Conservation (phyloP, 179 eudicot species). For the Beta lomatogona region DNA sequence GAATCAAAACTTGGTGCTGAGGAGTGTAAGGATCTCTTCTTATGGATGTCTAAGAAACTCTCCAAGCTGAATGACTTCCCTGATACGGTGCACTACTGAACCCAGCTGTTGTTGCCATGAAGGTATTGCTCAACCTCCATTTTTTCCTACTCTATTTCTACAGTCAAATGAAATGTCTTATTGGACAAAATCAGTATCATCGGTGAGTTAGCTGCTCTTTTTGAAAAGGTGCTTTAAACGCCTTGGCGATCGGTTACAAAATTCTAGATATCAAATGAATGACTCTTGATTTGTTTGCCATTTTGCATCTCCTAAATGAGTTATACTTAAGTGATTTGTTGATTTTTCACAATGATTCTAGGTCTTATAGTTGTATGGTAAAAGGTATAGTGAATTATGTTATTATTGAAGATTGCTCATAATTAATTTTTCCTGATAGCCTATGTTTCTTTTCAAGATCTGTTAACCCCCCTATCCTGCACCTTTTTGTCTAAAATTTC, state of each 20-base stretch:
- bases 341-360: too few species aligned
- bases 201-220: slow-evolving; percentile 47
- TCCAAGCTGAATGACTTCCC: too few species aligned
- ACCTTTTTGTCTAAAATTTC: too few species aligned
- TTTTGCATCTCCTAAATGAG: neutral
- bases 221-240: slow-evolving; percentile 84
- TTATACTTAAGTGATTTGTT: too few species aligned
- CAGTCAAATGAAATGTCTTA: neutral
- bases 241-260: slow-evolving; percentile 85
- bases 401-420: neutral
- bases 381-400: neutral
- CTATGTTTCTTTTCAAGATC: too few species aligned
- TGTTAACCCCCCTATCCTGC: neutral
- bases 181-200: slow-evolving; percentile 62
- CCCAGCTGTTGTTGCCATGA: slow-evolving; percentile 77
- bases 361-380: too few species aligned
- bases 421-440: neutral
- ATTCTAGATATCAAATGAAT: slow-evolving; percentile 59
- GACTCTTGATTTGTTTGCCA: neutral
- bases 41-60: too few species aligned
- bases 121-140: slow-evolving; percentile 46
- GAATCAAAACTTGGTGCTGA: slow-evolving; percentile 77
- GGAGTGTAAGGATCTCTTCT: too few species aligned
- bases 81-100: slow-evolving; percentile 30
- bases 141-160: neutral